A percentile compares a stretch with the other conserved stretches of the same genome.
Conservation (phyloP, 768 basidiomycete genomes). For the Mycena crocata region DNA sequence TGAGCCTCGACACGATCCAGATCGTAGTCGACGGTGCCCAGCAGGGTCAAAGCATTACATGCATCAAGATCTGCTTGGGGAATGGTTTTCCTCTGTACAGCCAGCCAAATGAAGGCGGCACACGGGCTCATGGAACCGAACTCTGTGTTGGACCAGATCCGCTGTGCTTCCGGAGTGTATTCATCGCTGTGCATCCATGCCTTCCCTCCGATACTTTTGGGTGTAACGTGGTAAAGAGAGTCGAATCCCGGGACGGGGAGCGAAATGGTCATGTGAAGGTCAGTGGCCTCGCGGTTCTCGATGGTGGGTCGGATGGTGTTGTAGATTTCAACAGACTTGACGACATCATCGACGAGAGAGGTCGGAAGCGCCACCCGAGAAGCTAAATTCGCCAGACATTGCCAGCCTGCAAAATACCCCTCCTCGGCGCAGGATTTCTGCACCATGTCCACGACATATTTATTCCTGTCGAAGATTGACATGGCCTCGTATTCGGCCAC, state of each 20-base stretch:
- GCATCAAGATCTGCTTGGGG: background rate
- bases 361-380: background rate
- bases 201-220: slow-evolving; percentile 11
- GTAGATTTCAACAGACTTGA: slow-evolving; percentile 1
- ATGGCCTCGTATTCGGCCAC: background rate
- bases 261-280: slow-evolving; percentile 1
- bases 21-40: slow-evolving; percentile 11
- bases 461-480: background rate
- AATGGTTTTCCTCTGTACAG: background rate
- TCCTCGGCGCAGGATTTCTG: background rate
- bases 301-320: background rate
- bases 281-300: background rate
- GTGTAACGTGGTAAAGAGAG: slow-evolving; percentile 9
- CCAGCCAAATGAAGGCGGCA: slow-evolving; percentile 3
- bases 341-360: background rate
- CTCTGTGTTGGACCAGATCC: slow-evolving; percentile 6
- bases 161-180: background rate
- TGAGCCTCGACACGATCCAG: background rate
- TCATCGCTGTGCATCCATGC: slow-evolving; percentile 9
- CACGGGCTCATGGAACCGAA: slow-evolving; percentile 4
- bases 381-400: background rate
- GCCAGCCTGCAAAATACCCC: slow-evolving; percentile 16
- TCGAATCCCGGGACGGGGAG: background rate
- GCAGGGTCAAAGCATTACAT: background rate
- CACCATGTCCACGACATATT: background rate